phyloP scores from a whole-genome alignment of 2,329 filamentous ascomycete genomes.

The Stagonosporopsis tanaceti region DNA sequence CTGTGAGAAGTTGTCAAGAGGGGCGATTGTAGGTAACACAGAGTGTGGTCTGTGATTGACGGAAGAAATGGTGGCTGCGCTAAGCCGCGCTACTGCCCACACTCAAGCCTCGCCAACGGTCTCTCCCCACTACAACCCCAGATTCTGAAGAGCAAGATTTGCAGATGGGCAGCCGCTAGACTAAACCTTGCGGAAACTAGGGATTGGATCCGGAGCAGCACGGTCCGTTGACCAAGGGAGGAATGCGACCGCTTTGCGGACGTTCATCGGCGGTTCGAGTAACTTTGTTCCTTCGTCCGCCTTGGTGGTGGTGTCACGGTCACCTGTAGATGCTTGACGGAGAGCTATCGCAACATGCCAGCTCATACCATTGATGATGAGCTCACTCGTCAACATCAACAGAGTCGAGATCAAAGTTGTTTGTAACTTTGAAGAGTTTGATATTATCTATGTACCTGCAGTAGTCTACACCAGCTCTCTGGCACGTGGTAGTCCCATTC shows the following conservation, averaged over 20 bases:
- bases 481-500: neutral
- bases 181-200: conserved; percentile 12
- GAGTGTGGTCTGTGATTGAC: conserved; percentile 29
- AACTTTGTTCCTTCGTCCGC: neutral
- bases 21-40: neutral
- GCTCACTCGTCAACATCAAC: too few relatives aligned
- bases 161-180: conserved; percentile 9
- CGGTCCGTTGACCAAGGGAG: conserved; percentile 7
- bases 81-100: conserved; percentile 19
- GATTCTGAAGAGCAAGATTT: conserved; percentile 22
- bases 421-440: neutral
- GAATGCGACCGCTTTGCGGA: conserved; percentile 10
- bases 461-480: conserved; percentile 7
- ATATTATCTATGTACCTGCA: conserved; percentile 11
- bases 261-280: neutral
- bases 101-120: conserved; percentile 7
- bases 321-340: neutral
- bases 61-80: conserved; percentile 38
- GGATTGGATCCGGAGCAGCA: conserved; percentile 15
- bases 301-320: neutral
- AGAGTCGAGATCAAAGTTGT: neutral
- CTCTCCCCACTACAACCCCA: conserved; percentile 27
- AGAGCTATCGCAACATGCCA: neutral
- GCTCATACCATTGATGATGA: neutral
- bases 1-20: neutral